Conservation (phyloP, 2,329 filamentous ascomycete genomes). For the Aspergillus neoniger region DNA sequence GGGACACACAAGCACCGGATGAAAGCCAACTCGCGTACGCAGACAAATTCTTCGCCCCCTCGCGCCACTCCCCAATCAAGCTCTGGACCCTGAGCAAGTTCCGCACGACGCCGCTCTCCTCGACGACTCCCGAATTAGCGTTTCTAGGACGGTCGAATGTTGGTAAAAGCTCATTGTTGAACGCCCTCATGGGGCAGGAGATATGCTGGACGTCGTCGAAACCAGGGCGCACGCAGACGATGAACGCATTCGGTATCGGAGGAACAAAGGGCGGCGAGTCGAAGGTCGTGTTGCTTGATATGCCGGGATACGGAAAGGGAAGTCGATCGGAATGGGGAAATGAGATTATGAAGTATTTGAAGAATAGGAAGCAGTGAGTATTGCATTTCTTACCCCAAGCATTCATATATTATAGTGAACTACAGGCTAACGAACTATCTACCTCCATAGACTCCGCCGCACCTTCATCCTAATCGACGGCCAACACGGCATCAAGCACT, state of each 20-base stretch:
- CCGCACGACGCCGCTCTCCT: slow-evolving; percentile 57
- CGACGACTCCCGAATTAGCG: slow-evolving; percentile 60
- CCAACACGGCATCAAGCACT: slow-evolving; percentile 63
- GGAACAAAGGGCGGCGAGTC: slow-evolving; percentile 46
- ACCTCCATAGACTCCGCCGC: slow-evolving; percentile 51
- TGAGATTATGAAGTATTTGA: slow-evolving; percentile 69
- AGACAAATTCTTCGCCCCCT: slow-evolving; percentile 47
- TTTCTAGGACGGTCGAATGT: slow-evolving; percentile 72
- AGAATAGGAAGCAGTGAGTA: slow-evolving; percentile 59
- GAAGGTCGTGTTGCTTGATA: slow-evolving; percentile 65
- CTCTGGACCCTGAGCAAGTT: slow-evolving; percentile 64
- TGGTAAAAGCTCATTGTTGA: slow-evolving; percentile 68
- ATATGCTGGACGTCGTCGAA: slow-evolving; percentile 60
- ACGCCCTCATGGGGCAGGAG: slow-evolving; percentile 58
- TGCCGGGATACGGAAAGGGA: slow-evolving; percentile 70
- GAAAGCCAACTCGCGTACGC: slow-evolving; percentile 48
- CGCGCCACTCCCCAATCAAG: slow-evolving; percentile 54
- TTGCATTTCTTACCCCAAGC: no score
- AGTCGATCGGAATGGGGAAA: slow-evolving; percentile 63
- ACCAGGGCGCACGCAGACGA: slow-evolving; percentile 63
- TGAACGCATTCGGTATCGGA: slow-evolving; percentile 68
- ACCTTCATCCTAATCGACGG: slow-evolving; percentile 67
- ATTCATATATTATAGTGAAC: not conserved
- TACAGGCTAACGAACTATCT: not conserved
- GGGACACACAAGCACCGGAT: slow-evolving; percentile 53